Evolutionary conservation across 805 yeast species (phyloP), one percentile per base, ranked within the genome.

Genomic region (Lipomyces mesembrius): DNA sequence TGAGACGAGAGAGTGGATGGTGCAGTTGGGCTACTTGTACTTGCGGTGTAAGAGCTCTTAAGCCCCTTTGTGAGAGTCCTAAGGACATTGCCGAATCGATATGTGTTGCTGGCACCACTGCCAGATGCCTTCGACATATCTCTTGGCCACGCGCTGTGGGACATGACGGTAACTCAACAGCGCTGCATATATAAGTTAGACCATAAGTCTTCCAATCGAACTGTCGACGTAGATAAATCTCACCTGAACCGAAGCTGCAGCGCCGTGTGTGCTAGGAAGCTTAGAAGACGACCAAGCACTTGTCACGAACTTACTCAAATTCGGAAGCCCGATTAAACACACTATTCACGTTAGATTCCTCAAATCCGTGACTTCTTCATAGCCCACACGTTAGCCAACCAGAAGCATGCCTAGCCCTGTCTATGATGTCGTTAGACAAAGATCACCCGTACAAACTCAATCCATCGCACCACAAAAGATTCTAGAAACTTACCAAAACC

Each of bases 1-100:
- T 76, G 55, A 25, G 55, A 52, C 34, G n/a, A 11, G 9, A 9
- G 29, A 5, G 22, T 17, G 74, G 59, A 76, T 78, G 32, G 77
- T 72, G 59, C 74, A 71, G 3, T 73, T 70, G 25, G 76, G 76
- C 32, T 52, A 25, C 34, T 25, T 52, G 55, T 39, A 11, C 17
- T n/a, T n/a, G 29, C 25, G 14, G 69, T 52, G 5, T 74, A 64
- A n/a, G 73, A 66, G 20, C 67, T 65, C 49, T 66, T 68, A 63
- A 76, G 74, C n/a, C 77, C 72, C 61, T 67, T 71, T 20, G 76
- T 70, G 54, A 76, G 65, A 9, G 77, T 66, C 60, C 73, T 75
- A 58, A 76, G 67, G 8, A 76, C 78, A 53, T 71, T 74, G 11
- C 75, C 75, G 39, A 75, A 53, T 8, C 52, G 17, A 25, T 60